A percentile compares a stretch with the other conserved stretches of the same genome.
phyloP scores from a whole-genome alignment of 805 yeast species.

The Saccharomycopsis fibuligera region DNA sequence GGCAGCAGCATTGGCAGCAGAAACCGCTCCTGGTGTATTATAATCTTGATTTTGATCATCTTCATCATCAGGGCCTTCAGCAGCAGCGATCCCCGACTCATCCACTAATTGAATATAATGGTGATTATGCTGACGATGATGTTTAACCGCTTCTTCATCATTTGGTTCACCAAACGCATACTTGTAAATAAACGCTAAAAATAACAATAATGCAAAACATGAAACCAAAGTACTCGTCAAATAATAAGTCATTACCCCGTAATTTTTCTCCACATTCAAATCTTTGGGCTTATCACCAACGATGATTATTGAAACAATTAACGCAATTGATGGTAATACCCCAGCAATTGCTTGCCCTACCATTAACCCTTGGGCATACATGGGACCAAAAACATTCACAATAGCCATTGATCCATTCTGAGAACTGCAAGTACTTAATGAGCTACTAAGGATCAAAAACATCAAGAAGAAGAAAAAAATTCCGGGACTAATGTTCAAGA shows the following conservation, averaged over 20 bases:
- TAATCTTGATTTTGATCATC: neutral
- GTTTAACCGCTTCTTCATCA: slow-evolving; percentile 8
- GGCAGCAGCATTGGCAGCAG: neutral
- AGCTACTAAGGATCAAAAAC: slow-evolving; percentile 55
- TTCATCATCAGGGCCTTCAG: slow-evolving; percentile 1
- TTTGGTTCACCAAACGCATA: slow-evolving; percentile 20
- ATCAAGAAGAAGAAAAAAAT: slow-evolving; percentile 45
- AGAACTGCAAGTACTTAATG: slow-evolving; percentile 73
- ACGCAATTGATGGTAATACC: slow-evolving; percentile 75
- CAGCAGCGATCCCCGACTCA: slow-evolving; percentile 20
- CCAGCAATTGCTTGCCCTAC: slow-evolving; percentile 96
- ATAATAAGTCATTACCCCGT: slow-evolving; percentile 36
- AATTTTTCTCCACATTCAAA: slow-evolving; percentile 18
- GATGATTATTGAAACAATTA: slow-evolving; percentile 45
- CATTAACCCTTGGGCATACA: slow-evolving; percentile 83
- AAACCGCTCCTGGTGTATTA: neutral
- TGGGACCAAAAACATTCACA: slow-evolving; percentile 67
- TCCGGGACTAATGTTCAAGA: slow-evolving; percentile 25
- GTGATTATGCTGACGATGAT: neutral
- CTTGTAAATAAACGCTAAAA: slow-evolving; percentile 32
- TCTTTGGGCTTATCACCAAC: slow-evolving; percentile 13
- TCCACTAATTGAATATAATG: slow-evolving; percentile 19
- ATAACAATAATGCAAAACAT: slow-evolving; percentile 34
- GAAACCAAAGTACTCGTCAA: slow-evolving; percentile 46
- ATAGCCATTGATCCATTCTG: slow-evolving; percentile 91